phyloP scores from a whole-genome alignment of 2,329 filamentous ascomycete genomes.

The Microdochium bolleyi region DNA sequence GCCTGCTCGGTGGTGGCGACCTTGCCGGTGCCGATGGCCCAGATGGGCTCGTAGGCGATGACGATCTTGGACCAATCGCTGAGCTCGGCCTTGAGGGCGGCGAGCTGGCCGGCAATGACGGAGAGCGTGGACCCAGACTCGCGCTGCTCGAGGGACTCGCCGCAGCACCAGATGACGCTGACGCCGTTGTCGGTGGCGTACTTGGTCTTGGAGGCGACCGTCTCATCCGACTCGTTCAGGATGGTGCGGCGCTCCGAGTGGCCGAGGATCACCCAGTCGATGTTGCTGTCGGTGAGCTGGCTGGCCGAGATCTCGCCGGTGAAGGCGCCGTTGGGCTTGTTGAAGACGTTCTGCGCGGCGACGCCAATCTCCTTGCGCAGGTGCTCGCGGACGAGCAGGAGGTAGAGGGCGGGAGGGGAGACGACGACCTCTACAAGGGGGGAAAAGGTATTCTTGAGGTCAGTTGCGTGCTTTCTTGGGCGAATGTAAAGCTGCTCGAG shows the following conservation, averaged over 20 bases:
- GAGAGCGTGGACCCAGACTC: constrained; percentile 80
- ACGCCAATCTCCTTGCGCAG: constrained; percentile 73
- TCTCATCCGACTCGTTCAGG: constrained; percentile 75
- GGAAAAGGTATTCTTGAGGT: background rate
- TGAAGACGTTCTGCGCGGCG: constrained; percentile 92
- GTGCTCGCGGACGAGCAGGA: constrained; percentile 75
- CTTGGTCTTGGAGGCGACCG: constrained; percentile 92
- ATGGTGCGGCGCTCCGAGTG: constrained; percentile 94
- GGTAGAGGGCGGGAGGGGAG: constrained; percentile 84
- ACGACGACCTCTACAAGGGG: constrained; percentile 77
- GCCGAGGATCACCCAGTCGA: constrained; percentile 86
- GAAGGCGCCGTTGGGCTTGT: constrained; percentile 94
- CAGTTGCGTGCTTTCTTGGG: background rate
- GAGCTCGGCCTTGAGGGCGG: constrained; percentile 68
- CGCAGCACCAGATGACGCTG: constrained; percentile 92
- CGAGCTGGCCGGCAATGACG: constrained; percentile 78
- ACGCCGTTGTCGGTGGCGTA: constrained; percentile 80
- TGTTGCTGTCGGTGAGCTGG: constrained; percentile 82
- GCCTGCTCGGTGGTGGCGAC: constrained; percentile 84
- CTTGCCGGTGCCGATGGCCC: constrained; percentile 91
- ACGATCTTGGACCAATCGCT: constrained; percentile 91
- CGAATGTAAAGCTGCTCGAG: background rate
- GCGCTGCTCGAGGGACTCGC: constrained; percentile 89
- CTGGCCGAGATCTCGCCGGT: constrained; percentile 92
- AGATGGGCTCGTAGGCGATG: constrained; percentile 98